Evolutionary conservation across 2,329 filamentous ascomycete species (phyloP).

Genomic region (Cytospora piceicola): DNA sequence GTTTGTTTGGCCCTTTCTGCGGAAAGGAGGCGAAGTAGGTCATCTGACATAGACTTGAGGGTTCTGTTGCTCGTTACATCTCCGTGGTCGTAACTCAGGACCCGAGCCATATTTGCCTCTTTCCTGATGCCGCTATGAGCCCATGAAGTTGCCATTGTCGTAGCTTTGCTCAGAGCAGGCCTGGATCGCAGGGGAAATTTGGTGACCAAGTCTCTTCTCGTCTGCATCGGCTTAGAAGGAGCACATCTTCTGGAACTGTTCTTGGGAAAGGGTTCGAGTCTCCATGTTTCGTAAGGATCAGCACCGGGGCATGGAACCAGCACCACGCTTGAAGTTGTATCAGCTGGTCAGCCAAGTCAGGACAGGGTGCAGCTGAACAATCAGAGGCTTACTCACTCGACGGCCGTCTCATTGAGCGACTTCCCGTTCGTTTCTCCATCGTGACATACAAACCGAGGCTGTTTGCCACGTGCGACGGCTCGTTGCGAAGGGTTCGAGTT

Average conservation of each 20-base stretch:
- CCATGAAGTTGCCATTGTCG: conserved; percentile 46
- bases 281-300: conserved; percentile 53
- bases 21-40: conserved; percentile 45
- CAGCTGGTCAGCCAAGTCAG: not conserved
- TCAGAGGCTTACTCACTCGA: conserved; percentile 45
- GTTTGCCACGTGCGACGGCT: not conserved
- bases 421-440: conserved; percentile 42
- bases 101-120: conserved; percentile 49
- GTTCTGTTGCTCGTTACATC: conserved; percentile 43
- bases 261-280: conserved; percentile 49
- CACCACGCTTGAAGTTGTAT: conserved; percentile 39
- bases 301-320: conserved; percentile 55
- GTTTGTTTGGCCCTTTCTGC: conserved; percentile 31
- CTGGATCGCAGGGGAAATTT: not conserved
- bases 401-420: conserved; percentile 51
- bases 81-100: conserved; percentile 53
- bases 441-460: not conserved
- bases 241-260: conserved; percentile 45
- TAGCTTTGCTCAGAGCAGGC: conserved; percentile 31
- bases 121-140: conserved; percentile 52
- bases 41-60: conserved; percentile 48
- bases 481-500: not conserved
- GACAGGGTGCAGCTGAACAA: too few species aligned
- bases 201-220: conserved; percentile 9
- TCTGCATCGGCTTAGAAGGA: conserved; percentile 33